Evolutionary conservation across 495 filamentous ascomycete species (phyloP).

Genomic region (Neurospora sp.): DNA sequence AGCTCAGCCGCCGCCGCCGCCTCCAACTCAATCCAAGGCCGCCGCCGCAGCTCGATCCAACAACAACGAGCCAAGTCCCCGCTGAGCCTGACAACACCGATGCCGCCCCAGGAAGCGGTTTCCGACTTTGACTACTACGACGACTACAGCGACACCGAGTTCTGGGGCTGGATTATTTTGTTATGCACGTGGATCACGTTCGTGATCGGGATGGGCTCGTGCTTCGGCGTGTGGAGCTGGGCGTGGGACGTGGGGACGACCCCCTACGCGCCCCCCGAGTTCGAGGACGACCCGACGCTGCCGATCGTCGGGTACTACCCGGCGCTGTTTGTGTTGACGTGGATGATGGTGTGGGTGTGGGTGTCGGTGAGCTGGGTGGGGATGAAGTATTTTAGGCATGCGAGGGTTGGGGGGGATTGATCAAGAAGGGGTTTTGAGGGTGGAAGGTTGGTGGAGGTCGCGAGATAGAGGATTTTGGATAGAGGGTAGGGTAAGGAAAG

Average conservation of each 20-base stretch:
- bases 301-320: conserved; percentile 97
- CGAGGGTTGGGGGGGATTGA: conserved; percentile 59
- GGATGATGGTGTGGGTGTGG: conserved; percentile 98
- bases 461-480: neutral
- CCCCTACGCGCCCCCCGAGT: conserved; percentile 82
- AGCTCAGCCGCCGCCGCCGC: neutral
- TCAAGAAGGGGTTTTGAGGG: neutral
- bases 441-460: neutral
- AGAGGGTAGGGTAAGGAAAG: neutral
- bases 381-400: conserved; percentile 99
- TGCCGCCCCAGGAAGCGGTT: conserved; percentile 28
- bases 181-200: conserved; percentile 88
- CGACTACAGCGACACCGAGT: conserved; percentile 88
- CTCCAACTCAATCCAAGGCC: conserved; percentile 22
- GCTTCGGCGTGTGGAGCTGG: conserved; percentile 98
- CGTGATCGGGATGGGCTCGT: conserved; percentile 89
- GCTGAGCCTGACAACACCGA: conserved; percentile 37
- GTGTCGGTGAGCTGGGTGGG: conserved; percentile 93
- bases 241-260: conserved; percentile 98
- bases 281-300: conserved; percentile 85
- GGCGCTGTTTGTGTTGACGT: conserved; percentile 80
- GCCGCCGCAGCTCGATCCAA: conserved; percentile 40
- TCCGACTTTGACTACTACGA: conserved; percentile 34
- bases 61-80: conserved; percentile 49
- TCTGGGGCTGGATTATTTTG: conserved; percentile 93